Base-by-base conservation (phyloP, 345 rosid genomes). In the Kernera saxatilis region DNA sequence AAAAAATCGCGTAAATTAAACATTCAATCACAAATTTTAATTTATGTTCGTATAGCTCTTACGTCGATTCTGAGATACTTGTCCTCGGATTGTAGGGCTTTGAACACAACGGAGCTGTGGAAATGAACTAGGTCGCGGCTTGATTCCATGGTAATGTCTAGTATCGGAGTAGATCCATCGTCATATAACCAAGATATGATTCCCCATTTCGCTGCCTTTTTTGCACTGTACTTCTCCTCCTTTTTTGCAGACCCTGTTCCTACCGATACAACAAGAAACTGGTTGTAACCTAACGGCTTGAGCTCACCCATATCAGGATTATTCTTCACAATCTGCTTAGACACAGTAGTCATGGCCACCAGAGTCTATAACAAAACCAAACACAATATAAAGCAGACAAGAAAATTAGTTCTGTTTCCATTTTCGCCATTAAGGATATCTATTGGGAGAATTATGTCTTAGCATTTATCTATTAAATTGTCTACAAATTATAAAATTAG, bases 21-120 rank as follows among this genome's bases (percentile, higher is more conserved):
- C 10, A 2, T 22, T 55, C 48, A 37, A 22, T 48, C 8, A 73
- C 52, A 55, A 29, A 18, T 5, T 55, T n/a, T n/a, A 4, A 19
- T 13, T 19, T 18, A 13, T 32, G 22, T 57, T 26, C 19, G 23
- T 19, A 32, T 30, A 5, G 17, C 15, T 27, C 79, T 79, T 81
- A 90, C 93, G 33, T 85, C 80, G 54, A 88, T 82, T 30, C 94
- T 72, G 14, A 90, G 89, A 61, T 90, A 90, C n/a, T 76, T 86
- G 1, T 82, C 69, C 48, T 88, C 75, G 0, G 85, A 85, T 1
- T 76, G 26, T 65, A 85, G 80, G 69, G 94, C 87, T 65, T 74
- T 40, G 50, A 86, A 90, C 45, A 80, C 80, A 5, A 79, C 85
- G 12, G 15, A 39, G 53, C 74, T 84, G 27, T 86, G 83, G 70